Evolutionary conservation across 768 basidiomycete genomes (phyloP).

Genomic region (Russula olivacea): DNA sequence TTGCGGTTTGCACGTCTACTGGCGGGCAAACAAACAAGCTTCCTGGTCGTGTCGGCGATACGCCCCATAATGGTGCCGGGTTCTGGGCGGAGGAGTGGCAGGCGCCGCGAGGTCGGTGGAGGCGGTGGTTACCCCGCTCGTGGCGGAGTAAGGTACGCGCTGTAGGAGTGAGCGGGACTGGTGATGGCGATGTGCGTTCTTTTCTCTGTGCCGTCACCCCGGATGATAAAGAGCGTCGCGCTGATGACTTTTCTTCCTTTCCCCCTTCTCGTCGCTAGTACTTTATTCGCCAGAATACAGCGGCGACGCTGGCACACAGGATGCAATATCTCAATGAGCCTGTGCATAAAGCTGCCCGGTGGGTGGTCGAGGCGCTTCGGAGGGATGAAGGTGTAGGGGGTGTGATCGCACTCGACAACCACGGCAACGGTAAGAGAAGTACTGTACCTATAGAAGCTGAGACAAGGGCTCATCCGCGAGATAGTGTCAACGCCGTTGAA

Average conservation of each 20-base stretch:
- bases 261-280: conserved; percentile 40
- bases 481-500: conserved; percentile 70
- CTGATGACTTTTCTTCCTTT: not conserved
- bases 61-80: conserved; percentile 68
- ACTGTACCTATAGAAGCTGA: not conserved
- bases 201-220: not conserved
- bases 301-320: conserved; percentile 58
- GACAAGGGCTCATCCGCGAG: not conserved
- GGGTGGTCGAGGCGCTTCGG: conserved; percentile 53
- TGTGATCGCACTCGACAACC: conserved; percentile 62
- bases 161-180: conserved; percentile 78
- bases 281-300: conserved; percentile 67
- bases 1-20: conserved; percentile 69
- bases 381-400: conserved; percentile 64
- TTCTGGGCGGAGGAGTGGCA: conserved; percentile 85
- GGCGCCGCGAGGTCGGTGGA: conserved; percentile 31
- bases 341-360: conserved; percentile 47
- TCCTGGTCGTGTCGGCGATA: conserved; percentile 78
- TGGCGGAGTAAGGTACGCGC: conserved; percentile 36
- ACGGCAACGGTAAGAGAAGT: conserved; percentile 54
- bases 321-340: conserved; percentile 57
- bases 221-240: not conserved
- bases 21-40: conserved; percentile 82
- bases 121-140: conserved; percentile 37
- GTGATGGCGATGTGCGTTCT: conserved; percentile 41